Evolutionary conservation across 768 basidiomycete species (phyloP), one percentile per base, ranked within the genome.

Genomic region (Mycena metata): DNA sequence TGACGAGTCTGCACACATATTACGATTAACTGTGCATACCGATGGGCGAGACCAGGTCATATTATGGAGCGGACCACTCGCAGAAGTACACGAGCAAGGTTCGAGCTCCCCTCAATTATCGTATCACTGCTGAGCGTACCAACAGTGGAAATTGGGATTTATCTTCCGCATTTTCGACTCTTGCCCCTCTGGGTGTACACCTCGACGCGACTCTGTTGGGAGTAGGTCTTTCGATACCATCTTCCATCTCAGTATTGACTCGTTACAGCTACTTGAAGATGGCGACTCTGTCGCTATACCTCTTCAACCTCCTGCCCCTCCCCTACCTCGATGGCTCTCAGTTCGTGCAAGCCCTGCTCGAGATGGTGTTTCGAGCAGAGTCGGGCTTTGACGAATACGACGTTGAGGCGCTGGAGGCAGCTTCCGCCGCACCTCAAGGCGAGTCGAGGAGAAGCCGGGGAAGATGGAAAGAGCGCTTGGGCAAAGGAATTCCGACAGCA

Each of bases 271-370:
- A 92, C 67, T 77, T 90, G 66, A 79, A 81, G 39, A 86, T 88
- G 74, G 84, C 92, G 2, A 89, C 90, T n/a, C 77, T 96, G 36
- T 95, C 94, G 3, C 82, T 96, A 2, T 95, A 88, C 76, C 79
- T 95, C 64, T 90, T 96, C 81, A 96, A 96, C 76, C 85, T 94
- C 30, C 83, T 96, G 24, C 94, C 95, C 0, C 76, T 96, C 39
- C 86, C 87, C 3, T 80, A 82, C 54, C 82, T 96, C 21, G 95
- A 96, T 67, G 95, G 95, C 30, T 79, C 83, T 10, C 86, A 90
- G 70, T 79, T 92, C 21, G 81, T 94, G 11, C 75, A 66, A 15
- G 71, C 74, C 11, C 45, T 80, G 10, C 54, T 81, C 21, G 76
- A 76, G 39, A 42, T 63, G 15, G 47, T 41, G 39, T 45, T 36